Evolutionary conservation across 352 stramenopile species (phyloP).

Genomic region (Labyrinthula sp.): DNA sequence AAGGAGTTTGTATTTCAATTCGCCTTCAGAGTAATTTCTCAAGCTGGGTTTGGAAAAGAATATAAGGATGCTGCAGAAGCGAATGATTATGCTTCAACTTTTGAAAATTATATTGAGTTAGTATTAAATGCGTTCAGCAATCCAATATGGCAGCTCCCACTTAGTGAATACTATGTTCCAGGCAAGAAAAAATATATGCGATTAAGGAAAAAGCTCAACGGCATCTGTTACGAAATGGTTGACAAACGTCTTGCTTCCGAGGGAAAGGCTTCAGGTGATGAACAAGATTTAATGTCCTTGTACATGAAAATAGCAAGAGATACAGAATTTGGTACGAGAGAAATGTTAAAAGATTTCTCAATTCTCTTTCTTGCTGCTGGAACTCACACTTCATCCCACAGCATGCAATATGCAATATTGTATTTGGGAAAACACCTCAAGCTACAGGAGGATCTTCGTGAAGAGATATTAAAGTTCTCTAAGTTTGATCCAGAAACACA

Average conservation of each 20-base stretch:
- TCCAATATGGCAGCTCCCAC: too few species aligned
- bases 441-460: conserved; percentile 38
- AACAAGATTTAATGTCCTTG: conserved; percentile 33
- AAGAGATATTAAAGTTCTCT: conserved; percentile 40
- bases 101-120: too few species aligned
- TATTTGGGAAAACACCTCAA: conserved; percentile 38
- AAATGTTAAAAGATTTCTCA: conserved; percentile 45
- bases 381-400: conserved; percentile 45
- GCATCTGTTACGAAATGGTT: too few species aligned
- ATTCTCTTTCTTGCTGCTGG: conserved; percentile 51
- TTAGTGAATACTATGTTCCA: too few species aligned
- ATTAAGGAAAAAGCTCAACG: too few species aligned
- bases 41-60: conserved; percentile 47
- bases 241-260: too few species aligned
- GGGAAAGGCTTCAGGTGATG: conserved; percentile 27
- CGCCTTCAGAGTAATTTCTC: conserved; percentile 46
- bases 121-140: too few species aligned
- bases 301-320: not conserved
- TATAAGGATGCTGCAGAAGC: conserved; percentile 34
- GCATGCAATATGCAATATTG: conserved; percentile 43
- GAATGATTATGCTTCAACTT: too few species aligned
- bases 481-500: conserved; percentile 23
- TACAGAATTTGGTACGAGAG: conserved; percentile 23
- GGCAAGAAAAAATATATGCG: too few species aligned
- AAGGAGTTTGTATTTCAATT: too few species aligned